Conservation (phyloP, 129 eudicot genomes). For the Logfia minima region DNA sequence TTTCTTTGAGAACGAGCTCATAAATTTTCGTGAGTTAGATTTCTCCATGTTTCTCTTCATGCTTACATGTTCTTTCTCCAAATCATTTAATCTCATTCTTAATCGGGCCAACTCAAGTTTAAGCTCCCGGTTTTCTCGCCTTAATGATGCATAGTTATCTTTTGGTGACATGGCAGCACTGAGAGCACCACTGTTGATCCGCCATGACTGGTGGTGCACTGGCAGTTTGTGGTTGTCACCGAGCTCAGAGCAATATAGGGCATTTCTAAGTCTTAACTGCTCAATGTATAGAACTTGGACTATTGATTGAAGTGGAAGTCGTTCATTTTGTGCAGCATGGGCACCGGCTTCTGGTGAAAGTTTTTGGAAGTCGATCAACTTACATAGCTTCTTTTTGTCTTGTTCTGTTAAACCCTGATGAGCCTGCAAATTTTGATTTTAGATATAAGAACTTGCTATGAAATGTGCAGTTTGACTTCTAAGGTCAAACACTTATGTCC, state of each 20-base stretch:
- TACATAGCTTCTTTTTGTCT: conserved; percentile 80
- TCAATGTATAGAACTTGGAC: conserved; percentile 94
- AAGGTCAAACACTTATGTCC: conserved; percentile 1
- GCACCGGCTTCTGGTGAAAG: conserved; percentile 93
- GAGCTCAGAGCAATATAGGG: conserved; percentile 60
- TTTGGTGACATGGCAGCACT: conserved; percentile 97
- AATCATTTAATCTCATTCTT: conserved; percentile 86
- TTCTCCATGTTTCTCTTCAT: conserved; percentile 90
- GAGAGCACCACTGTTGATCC: conserved; percentile 89
- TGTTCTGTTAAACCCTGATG: conserved; percentile 74
- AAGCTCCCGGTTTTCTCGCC: conserved; percentile 89
- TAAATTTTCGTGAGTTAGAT: conserved; percentile 64
- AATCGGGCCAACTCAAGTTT: conserved; percentile 91
- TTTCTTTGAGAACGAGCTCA: conserved; percentile 82
- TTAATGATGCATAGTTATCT: conserved; percentile 87
- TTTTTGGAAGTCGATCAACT: conserved; percentile 82
- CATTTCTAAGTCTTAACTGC: conserved; percentile 73
- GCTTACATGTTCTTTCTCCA: conserved; percentile 94
- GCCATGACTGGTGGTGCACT: conserved; percentile 76
- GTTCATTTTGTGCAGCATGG: conserved; percentile 93
- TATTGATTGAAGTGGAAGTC: conserved; percentile 91
- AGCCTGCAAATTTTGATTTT: conserved; percentile 55
- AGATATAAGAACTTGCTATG: neutral
- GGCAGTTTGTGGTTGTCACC: conserved; percentile 70
- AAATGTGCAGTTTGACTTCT: neutral